Conservation (phyloP, 495 filamentous ascomycete genomes). For the Xylaria nigripes region DNA sequence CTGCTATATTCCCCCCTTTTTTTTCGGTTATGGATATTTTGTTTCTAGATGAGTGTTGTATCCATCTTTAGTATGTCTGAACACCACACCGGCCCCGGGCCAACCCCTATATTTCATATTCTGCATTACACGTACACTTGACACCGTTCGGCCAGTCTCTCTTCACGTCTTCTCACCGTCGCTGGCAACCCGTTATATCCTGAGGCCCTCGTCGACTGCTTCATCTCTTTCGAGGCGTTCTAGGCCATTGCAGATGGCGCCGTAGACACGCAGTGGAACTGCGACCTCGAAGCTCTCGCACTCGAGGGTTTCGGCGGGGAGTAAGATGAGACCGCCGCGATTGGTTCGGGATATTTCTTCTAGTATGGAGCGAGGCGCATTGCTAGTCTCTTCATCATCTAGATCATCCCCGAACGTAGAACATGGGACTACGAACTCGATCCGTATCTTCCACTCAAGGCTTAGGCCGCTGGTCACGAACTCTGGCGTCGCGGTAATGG, state of each 20-base stretch:
- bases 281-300: constrained; percentile 88
- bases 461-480: constrained; percentile 82
- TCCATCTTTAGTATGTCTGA: not conserved
- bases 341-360: constrained; percentile 66
- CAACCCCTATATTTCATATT: not conserved
- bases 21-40: constrained; percentile 8
- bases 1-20: not conserved
- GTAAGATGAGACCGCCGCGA: constrained; percentile 55
- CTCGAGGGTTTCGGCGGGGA: constrained; percentile 63
- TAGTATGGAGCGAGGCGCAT: constrained; percentile 33
- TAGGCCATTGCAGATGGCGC: constrained; percentile 46
- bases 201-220: constrained; percentile 37
- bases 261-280: constrained; percentile 77
- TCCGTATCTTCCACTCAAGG: constrained; percentile 73
- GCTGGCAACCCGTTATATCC: constrained; percentile 26
- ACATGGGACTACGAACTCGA: constrained; percentile 75
- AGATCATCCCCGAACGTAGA: constrained; percentile 13
- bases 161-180: not conserved
- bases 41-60: not conserved
- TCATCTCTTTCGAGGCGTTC: constrained; percentile 44
- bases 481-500: constrained; percentile 70
- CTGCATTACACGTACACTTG: not conserved
- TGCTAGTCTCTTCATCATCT: not conserved
- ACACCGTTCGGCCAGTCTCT: not conserved
- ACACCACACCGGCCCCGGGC: not conserved